These are phyloP conservation scores for Abeoforma whisleri DNA, from an alignment of 78 protist species.

Conservation along the genomic window DNA sequence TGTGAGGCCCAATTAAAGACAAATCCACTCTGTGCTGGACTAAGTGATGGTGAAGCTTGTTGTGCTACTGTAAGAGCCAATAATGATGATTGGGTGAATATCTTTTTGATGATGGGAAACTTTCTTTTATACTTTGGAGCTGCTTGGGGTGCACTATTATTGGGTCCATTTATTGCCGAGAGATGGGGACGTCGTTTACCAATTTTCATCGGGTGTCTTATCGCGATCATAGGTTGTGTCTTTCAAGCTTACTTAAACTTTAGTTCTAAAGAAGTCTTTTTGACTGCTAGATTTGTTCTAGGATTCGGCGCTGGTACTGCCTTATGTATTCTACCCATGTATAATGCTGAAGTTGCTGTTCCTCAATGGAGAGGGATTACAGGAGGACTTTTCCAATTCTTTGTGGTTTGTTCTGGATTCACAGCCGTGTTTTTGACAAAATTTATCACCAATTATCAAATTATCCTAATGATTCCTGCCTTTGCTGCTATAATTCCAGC, in stretches of 20 bases:
- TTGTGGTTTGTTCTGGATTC: neutral
- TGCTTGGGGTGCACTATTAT: conserved; percentile 7
- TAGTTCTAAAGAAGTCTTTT: neutral
- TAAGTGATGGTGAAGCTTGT: conserved; percentile 1
- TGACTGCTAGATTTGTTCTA: neutral
- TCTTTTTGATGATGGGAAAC: neutral
- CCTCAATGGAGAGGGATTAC: conserved; percentile 5
- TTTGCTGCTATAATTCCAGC: neutral
- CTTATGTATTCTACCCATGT: conserved; percentile 21
- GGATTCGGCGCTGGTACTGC: conserved; percentile 23
- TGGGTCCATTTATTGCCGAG: conserved; percentile 13
- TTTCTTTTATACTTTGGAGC: neutral
- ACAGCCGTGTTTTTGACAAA: neutral
- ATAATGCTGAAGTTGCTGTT: conserved; percentile 1
- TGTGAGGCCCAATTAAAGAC: no score
- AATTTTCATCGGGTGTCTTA: neutral
- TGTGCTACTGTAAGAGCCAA: neutral
- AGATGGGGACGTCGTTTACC: neutral
- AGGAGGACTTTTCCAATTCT: conserved; percentile 10
- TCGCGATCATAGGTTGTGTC: neutral
- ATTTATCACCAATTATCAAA: conserved; percentile 9
- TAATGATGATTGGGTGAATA: neutral
- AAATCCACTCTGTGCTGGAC: neutral
- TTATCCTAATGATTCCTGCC: conserved; percentile 18
- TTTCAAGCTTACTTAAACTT: neutral